Base-by-base conservation (phyloP, 768 basidiomycete species). In the Pleurotus platypus region DNA sequence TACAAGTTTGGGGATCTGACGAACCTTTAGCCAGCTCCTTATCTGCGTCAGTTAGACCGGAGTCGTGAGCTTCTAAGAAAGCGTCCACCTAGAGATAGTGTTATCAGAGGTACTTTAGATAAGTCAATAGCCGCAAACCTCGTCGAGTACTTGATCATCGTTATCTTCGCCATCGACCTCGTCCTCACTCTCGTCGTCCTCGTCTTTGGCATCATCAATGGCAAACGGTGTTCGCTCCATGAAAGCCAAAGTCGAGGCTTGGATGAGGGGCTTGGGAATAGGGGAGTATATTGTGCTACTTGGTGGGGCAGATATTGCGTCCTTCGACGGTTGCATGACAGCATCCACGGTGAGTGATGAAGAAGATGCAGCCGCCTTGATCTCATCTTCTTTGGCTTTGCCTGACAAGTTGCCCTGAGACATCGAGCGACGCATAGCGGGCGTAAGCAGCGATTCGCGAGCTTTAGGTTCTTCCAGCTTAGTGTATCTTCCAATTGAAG, bases 201-300 rank as follows among this genome's bases (percentile, higher is more conserved):
- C 90, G 57, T 92, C 91, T 53, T 86, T 88, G 3, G 87, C 92
- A 70, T 94, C 93, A 66, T 99, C 97, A 58, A 98, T 97, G n/a
- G 93, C 93, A 68, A 99, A 99, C 61, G 89, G 88, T 22, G 92
- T 94, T 43, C 96, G 78, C 68, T 96, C 91, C 88, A 95, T 88
- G 46, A 93, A 77, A 27, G 91, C 90, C 30, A 88, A 88, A 61
- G 84, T 89, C 50, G 88, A 90, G 0, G 86, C 87, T 63, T 87
- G 78, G 48, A 92, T 76, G 75, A 89, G 81, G 5, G 87, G 80
- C 20, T 54, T 54, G 8, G 51, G 51, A 67, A 85, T 75, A 18
- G 86, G 80, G 22, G 84, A 80, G 45, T 81, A 75, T 24, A 69
- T 69, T 12, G 71, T 75, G 42, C 67, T 74, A 49, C 75, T 74